These are phyloP conservation scores for Aureobasidium pullulans DNA, from an alignment of 2,329 filamentous ascomycete genomes.

Conservation along the genomic window DNA sequence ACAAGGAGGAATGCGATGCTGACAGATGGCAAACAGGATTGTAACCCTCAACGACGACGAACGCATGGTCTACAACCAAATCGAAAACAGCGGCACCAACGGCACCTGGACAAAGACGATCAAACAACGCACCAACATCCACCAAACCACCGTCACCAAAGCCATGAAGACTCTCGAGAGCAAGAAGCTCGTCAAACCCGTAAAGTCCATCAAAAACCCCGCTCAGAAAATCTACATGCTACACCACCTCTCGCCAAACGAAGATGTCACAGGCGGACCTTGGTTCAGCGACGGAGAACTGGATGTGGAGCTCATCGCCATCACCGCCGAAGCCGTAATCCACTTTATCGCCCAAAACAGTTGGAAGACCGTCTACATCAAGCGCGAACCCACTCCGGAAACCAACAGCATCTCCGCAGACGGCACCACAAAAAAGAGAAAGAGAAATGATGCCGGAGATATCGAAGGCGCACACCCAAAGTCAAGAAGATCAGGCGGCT, in stretches of 20 bases:
- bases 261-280: constrained; percentile 84
- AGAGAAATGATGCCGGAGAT: constrained; percentile 21
- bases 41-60: constrained; percentile 57
- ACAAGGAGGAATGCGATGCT: constrained; percentile 16
- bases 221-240: constrained; percentile 97
- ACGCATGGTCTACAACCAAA: constrained; percentile 57
- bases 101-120: constrained; percentile 80
- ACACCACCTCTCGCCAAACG: constrained; percentile 71
- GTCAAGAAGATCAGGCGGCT: constrained; percentile 19
- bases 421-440: constrained; percentile 27
- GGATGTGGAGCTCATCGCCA: constrained; percentile 80
- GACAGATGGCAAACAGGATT: constrained; percentile 25
- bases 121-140: constrained; percentile 70
- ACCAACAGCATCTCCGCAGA: constrained; percentile 18
- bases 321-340: constrained; percentile 65
- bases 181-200: constrained; percentile 75
- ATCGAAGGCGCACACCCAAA: constrained; percentile 28
- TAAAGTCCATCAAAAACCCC: constrained; percentile 86
- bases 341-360: constrained; percentile 65
- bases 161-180: constrained; percentile 76
- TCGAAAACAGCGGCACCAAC: constrained; percentile 15
- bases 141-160: constrained; percentile 74
- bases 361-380: constrained; percentile 50
- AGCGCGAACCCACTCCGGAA: constrained; percentile 13
- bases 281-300: constrained; percentile 92